Evolutionary conservation across 305 asterid species (phyloP).

Genomic region (Caryopteris hybrid): DNA sequence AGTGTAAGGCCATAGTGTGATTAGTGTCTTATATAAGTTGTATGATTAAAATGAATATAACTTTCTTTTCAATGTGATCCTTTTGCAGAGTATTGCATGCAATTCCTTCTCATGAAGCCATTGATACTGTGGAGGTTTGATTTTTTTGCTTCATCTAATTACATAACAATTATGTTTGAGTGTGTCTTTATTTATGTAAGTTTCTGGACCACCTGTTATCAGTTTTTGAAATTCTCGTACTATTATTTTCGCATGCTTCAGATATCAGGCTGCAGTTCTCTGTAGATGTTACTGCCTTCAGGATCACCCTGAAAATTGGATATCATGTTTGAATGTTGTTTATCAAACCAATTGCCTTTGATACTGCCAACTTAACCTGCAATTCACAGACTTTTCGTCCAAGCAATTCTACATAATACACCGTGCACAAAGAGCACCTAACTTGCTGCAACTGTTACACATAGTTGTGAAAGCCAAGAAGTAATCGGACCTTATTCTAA

Average conservation of each 20-base stretch:
- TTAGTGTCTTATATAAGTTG: background rate
- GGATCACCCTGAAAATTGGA: background rate
- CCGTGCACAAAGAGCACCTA: background rate
- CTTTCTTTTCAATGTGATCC: background rate
- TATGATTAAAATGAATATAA: slow-evolving; percentile 1
- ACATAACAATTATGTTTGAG: background rate
- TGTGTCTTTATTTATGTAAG: background rate
- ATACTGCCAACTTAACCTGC: background rate
- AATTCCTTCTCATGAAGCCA: slow-evolving; percentile 94
- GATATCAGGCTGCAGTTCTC: background rate
- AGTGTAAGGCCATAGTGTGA: background rate
- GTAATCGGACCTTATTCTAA: background rate
- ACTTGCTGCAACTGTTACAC: background rate
- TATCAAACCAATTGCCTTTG: background rate
- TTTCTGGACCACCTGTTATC: background rate
- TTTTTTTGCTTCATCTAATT: slow-evolving; percentile 3
- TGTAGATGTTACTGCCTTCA: background rate
- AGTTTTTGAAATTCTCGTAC: background rate
- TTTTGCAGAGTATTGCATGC: slow-evolving; percentile 86
- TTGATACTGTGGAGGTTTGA: slow-evolving; percentile 95
- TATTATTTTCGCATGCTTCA: background rate
- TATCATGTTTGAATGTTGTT: background rate
- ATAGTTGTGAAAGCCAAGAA: background rate
- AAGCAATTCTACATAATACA: background rate
- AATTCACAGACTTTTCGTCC: background rate